phyloP scores from a whole-genome alignment of 2,329 filamentous ascomycete species.

The Fusarium subtropicale region DNA sequence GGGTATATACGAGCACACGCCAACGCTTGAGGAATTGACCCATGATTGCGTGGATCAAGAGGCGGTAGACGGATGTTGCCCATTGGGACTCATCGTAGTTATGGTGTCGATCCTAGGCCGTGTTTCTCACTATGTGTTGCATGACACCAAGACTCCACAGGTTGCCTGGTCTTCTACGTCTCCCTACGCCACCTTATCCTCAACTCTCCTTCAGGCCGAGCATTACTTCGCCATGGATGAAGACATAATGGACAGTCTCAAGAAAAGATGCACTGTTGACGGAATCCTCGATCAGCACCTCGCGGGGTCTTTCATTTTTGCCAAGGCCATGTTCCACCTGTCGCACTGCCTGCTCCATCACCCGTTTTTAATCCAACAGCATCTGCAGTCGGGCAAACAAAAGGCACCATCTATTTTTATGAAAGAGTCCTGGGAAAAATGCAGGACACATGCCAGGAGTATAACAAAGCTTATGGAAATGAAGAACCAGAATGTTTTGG shows the following conservation, averaged over 20 bases:
- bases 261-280: not conserved
- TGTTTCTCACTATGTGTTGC: constrained; percentile 7
- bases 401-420: constrained; percentile 15
- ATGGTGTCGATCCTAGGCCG: constrained; percentile 18
- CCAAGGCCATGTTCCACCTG: constrained; percentile 19
- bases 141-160: not conserved
- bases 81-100: constrained; percentile 1
- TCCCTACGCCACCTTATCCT: constrained; percentile 5
- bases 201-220: constrained; percentile 1
- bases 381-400: constrained; percentile 8
- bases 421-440: constrained; percentile 21
- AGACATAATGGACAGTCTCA: not conserved
- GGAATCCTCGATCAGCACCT: constrained; percentile 5
- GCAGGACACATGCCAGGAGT: constrained; percentile 2
- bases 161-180: constrained; percentile 10
- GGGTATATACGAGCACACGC: not conserved
- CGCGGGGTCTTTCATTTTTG: constrained; percentile 18
- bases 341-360: constrained; percentile 24
- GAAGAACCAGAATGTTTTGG: constrained; percentile 15
- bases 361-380: constrained; percentile 12
- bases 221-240: constrained; percentile 20
- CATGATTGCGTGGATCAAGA: constrained; percentile 14
- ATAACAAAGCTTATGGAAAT: constrained; percentile 5
- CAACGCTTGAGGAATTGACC: not conserved
- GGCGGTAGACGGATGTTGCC: not conserved